These are phyloP conservation scores for Colletotrichum costaricense DNA, from an alignment of 2,329 filamentous ascomycete genomes.

Conservation along the genomic window DNA sequence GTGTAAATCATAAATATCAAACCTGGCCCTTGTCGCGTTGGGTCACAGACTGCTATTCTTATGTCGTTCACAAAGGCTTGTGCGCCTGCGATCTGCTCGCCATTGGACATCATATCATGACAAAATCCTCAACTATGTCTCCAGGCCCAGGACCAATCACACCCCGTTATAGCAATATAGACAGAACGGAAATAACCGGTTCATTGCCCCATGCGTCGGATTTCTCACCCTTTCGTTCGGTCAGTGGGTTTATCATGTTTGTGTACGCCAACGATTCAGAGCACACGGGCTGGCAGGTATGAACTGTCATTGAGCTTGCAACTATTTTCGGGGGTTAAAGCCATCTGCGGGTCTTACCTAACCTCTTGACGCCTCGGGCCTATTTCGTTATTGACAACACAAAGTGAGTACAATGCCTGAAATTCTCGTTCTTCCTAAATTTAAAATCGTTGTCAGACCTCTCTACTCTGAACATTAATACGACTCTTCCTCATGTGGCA, in stretches of 20 bases:
- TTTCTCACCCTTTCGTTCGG: background rate
- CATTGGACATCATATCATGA: background rate
- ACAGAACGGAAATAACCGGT: background rate
- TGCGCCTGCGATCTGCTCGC: background rate
- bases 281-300: background rate
- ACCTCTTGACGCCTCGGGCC: too few species aligned
- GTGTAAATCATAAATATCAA: background rate
- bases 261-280: background rate
- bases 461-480: background rate
- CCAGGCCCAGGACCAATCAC: background rate
- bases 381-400: background rate
- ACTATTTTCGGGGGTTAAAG: background rate
- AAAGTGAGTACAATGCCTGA: background rate
- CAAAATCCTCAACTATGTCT: too few species aligned
- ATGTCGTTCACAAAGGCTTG: background rate
- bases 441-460: background rate
- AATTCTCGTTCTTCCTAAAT: background rate
- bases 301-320: background rate
- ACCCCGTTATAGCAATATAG: slow-evolving; percentile 9
- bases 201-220: background rate
- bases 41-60: background rate
- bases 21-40: background rate
- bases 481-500: slow-evolving; percentile 17
- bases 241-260: too few species aligned
- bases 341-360: background rate